Conservation (phyloP, 768 basidiomycete genomes). For the Pisolithus tinctorius region DNA sequence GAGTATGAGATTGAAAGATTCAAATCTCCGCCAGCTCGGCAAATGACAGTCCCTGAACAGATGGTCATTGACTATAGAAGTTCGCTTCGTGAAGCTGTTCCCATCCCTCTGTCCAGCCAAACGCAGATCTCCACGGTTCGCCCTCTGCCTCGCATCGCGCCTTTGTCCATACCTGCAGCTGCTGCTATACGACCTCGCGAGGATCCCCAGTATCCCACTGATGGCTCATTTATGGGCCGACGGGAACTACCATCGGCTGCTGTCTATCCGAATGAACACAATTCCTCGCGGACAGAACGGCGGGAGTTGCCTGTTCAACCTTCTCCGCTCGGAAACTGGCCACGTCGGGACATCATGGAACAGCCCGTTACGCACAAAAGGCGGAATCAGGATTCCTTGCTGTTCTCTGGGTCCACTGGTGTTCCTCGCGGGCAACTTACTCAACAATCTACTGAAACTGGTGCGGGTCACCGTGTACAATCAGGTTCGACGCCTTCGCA, state of each 20-base stretch:
- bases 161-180: conserved; percentile 8
- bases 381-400: not conserved
- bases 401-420: not conserved
- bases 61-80: conserved; percentile 10
- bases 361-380: conserved; percentile 14
- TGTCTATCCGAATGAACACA: conserved; percentile 28
- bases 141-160: conserved; percentile 9
- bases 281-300: conserved; percentile 11
- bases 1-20: conserved; percentile 46
- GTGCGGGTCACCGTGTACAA: not conserved
- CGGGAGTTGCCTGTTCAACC: conserved; percentile 13
- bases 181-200: conserved; percentile 7
- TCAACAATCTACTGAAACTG: not conserved
- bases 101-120: conserved; percentile 8
- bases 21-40: conserved; percentile 15
- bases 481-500: not conserved
- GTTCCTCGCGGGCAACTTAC: not conserved
- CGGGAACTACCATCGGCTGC: conserved; percentile 17
- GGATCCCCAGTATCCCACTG: conserved; percentile 6
- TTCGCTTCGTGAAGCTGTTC: conserved; percentile 21
- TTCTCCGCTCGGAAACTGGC: conserved; percentile 50
- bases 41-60: conserved; percentile 11
- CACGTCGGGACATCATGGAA: conserved; percentile 34
- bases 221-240: conserved; percentile 5
- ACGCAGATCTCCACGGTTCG: not conserved